These are phyloP conservation scores for Phlebiopsis gigantea DNA, from an alignment of 768 basidiomycete genomes.

Conservation along the genomic window DNA sequence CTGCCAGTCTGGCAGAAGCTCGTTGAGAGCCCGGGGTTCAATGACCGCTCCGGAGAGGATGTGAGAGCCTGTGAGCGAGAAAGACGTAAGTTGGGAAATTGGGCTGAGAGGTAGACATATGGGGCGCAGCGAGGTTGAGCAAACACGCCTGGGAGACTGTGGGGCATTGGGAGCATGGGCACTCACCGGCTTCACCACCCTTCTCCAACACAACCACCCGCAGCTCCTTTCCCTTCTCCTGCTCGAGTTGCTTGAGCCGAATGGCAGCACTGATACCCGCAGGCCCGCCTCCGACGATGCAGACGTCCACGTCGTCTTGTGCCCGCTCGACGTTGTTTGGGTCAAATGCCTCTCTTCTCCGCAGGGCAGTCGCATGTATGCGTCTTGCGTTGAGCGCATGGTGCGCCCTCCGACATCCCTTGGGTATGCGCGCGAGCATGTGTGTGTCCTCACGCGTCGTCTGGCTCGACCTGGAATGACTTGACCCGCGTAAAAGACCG, in stretches of 20 bases:
- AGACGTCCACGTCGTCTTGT: slow-evolving; percentile 93
- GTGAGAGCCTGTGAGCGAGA: slow-evolving; percentile 67
- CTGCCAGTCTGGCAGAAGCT: slow-evolving; percentile 85
- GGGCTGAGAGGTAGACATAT: not conserved
- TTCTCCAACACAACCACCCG: slow-evolving; percentile 95
- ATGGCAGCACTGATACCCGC: slow-evolving; percentile 97
- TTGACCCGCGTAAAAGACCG: not conserved
- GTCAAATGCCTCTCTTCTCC: slow-evolving; percentile 40
- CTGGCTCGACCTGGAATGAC: not conserved
- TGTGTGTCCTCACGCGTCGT: not conserved
- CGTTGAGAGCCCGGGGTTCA: slow-evolving; percentile 86
- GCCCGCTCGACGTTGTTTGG: slow-evolving; percentile 67
- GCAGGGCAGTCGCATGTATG: slow-evolving; percentile 23
- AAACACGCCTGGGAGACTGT: not conserved
- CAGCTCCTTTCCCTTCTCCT: slow-evolving; percentile 71
- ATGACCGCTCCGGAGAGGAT: slow-evolving; percentile 95
- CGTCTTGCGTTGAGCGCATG: slow-evolving; percentile 5
- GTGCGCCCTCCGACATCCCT: not conserved
- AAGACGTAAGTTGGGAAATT: not conserved
- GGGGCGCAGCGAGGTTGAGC: not conserved
- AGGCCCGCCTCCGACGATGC: slow-evolving; percentile 94
- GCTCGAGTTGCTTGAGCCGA: slow-evolving; percentile 86
- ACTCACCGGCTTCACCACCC: slow-evolving; percentile 85
- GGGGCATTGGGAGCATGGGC: no score
- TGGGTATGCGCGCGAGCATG: not conserved